A percentile compares a stretch with the other conserved stretches of the same genome.
Conservation (phyloP, 2,329 filamentous ascomycete species). For the Diplodia seriata region DNA sequence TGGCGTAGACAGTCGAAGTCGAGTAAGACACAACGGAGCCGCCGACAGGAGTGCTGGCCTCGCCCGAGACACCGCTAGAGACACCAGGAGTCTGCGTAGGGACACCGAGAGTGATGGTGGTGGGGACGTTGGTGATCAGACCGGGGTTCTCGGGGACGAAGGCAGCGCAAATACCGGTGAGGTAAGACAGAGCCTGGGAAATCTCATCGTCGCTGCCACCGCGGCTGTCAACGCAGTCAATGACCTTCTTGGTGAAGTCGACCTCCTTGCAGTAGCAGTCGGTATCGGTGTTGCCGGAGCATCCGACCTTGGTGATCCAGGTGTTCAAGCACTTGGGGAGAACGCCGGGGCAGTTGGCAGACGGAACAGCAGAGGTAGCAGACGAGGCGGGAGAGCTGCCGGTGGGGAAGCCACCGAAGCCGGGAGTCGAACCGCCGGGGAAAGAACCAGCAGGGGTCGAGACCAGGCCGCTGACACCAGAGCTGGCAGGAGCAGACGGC, state of each 20-base stretch:
- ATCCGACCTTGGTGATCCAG: slow-evolving; percentile 76
- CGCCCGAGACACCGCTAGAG: slow-evolving; percentile 38
- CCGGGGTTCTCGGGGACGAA: slow-evolving; percentile 80
- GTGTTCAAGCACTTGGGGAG: slow-evolving; percentile 92
- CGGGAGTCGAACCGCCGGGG: slow-evolving; percentile 33
- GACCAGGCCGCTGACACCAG: slow-evolving; percentile 11
- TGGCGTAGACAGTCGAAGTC: slow-evolving; percentile 30
- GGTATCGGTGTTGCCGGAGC: slow-evolving; percentile 82
- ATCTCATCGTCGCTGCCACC: slow-evolving; percentile 71
- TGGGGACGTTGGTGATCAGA: slow-evolving; percentile 77
- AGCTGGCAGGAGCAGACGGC: slow-evolving; percentile 7
- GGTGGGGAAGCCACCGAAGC: slow-evolving; percentile 11
- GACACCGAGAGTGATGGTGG: slow-evolving; percentile 57
- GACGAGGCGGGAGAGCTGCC: slow-evolving; percentile 29
- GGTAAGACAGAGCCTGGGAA: slow-evolving; percentile 76
- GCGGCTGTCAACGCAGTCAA: slow-evolving; percentile 80
- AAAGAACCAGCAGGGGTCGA: slow-evolving; percentile 25
- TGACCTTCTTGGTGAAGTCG: slow-evolving; percentile 79
- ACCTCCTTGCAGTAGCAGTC: slow-evolving; percentile 85
- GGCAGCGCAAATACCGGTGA: slow-evolving; percentile 87
- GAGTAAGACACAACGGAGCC: slow-evolving; percentile 25
- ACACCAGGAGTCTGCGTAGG: slow-evolving; percentile 58
- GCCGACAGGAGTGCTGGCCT: slow-evolving; percentile 20
- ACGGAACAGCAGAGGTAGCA: slow-evolving; percentile 34
- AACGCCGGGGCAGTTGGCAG: slow-evolving; percentile 65